Base-by-base conservation (phyloP, 2,329 filamentous ascomycete genomes). In the Alternaria conjuncta region DNA sequence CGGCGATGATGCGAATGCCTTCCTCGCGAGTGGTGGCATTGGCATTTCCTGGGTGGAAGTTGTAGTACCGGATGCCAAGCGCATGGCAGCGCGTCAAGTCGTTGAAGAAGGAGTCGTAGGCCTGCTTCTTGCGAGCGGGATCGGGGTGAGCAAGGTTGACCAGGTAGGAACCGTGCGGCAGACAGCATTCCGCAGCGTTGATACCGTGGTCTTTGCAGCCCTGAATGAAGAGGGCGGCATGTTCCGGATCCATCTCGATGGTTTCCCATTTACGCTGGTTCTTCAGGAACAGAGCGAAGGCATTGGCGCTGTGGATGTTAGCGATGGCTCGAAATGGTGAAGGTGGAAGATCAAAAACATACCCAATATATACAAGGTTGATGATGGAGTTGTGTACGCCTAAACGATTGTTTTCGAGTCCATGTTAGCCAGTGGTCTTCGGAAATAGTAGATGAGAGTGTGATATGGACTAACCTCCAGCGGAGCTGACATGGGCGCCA, bases 201-300 rank as follows among this genome's bases (percentile, higher is more conserved):
- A 95, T 97, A 54, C 83, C 82, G 77, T 95, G 89, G 54, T 89
- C 82, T 55, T 87, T 84, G 75, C 93, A 92, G 30, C 88, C 83
- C 46, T 85, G 84, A 60, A 87, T 87, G 82, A 98, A 99, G 43
- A 88, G 86, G 45, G 88, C 85, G 54, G 87, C 85, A 57, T 90
- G 87, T 25, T 91, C 89, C 43, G 88, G 81, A 25, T 90, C 85
- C 5, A 99, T 85, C 1, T 92, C 87, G 9, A 94, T 93, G 73
- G 91, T 96, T 26, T 88, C 86, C 96, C 96, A 99, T 83, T 97
- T 98, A 59, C 94, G 90, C 80, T 99, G 96, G 0, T 93, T 97
- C 79, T 98, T 98, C 71, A 99, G 86, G 82, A 99, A 99, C 20
- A 98, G 85, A 5, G 96, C 96, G 72, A 98, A 97, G 10, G 94